phyloP scores from a whole-genome alignment of 1,139 yeast species.

The Blastobotrys elegans region DNA sequence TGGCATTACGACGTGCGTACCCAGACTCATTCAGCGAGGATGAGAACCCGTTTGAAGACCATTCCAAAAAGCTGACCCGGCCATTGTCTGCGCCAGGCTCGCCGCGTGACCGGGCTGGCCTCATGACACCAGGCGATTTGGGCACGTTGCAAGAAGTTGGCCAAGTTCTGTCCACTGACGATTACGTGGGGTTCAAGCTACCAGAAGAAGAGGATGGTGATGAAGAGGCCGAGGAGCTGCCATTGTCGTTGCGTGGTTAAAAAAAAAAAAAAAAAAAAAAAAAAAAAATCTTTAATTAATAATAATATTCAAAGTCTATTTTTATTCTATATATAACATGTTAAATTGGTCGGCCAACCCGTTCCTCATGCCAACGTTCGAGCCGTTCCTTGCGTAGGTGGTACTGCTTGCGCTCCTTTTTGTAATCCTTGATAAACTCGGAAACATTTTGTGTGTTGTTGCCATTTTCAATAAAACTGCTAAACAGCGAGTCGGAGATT shows the following conservation, averaged over 20 bases:
- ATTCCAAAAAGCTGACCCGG: conserved; percentile 70
- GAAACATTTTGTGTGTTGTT: conserved; percentile 25
- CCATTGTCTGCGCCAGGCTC: conserved; percentile 97
- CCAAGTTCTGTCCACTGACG: conserved; percentile 69
- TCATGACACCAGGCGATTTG: conserved; percentile 97
- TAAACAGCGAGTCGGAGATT: conserved; percentile 33
- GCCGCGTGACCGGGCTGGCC: conserved; percentile 56
- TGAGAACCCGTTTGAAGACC: conserved; percentile 35
- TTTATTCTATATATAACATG: too few species aligned
- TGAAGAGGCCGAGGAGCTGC: conserved; percentile 19
- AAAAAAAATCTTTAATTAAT: too few species aligned
- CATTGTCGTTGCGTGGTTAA: conserved; percentile 18
- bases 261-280: too few species aligned
- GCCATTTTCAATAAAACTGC: conserved; percentile 29
- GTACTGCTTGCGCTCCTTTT: conserved; percentile 43
- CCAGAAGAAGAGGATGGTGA: conserved; percentile 53
- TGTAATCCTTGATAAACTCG: conserved; percentile 43
- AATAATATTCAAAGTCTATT: too few species aligned
- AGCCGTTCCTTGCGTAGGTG: conserved; percentile 56
- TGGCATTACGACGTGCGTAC: conserved; percentile 88
- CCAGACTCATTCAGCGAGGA: conserved; percentile 64
- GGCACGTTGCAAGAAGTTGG: conserved; percentile 92
- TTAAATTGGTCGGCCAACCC: conserved; percentile 38
- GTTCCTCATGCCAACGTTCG: conserved; percentile 59
- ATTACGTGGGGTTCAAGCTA: conserved; percentile 73